Base-by-base conservation (phyloP, 2,329 filamentous ascomycete genomes). In the Pseudofabraea citricarpa region DNA sequence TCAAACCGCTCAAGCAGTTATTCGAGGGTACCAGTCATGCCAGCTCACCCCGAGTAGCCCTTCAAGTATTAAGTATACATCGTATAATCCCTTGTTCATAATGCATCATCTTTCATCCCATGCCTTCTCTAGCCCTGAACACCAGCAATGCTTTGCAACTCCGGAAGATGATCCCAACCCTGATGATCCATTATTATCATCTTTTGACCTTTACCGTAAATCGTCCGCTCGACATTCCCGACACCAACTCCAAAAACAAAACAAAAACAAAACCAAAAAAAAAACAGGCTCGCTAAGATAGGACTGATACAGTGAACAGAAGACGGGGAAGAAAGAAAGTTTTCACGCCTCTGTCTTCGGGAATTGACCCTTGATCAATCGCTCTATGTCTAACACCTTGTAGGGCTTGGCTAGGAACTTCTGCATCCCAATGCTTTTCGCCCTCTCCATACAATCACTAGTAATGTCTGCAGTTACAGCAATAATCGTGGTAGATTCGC, bases 381-480 rank as follows among this genome's bases (percentile, higher is more conserved):
- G 63, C 58, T 77, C 73, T 44, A 79, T 63, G 58, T 77, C 74
- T 41, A 68, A 53, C 27, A 77, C 65, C 54, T 73, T 73, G 53
- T 74, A 78, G 2, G 75, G 75, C 52, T 79, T 79, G 10, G 71
- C 72, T 56, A 79, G 67, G 46, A 75, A 75, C 0, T 73, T 73
- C 45, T 69, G 71, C 73, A 79, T 78, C 23, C 75, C 75, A 8
- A 67, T 70, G 46, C 65, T 62, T 26, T 68, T 70, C 8, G 73
- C 72, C 33, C 68, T 61, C 43, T 71, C 68, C 19, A 74, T 57
- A 19, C 72, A 72, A 4, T 68, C 69, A 40, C 72, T 69, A 1
- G 75, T 79, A 3, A 77, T 73, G 54, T 79, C 75, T 5, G 75
- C 75, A 5, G 72, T 77, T 15, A 79, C 73, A 3, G 75, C 74